Base-by-base conservation (phyloP, 345 rosid genomes). In the Ceriops zippeliana region DNA sequence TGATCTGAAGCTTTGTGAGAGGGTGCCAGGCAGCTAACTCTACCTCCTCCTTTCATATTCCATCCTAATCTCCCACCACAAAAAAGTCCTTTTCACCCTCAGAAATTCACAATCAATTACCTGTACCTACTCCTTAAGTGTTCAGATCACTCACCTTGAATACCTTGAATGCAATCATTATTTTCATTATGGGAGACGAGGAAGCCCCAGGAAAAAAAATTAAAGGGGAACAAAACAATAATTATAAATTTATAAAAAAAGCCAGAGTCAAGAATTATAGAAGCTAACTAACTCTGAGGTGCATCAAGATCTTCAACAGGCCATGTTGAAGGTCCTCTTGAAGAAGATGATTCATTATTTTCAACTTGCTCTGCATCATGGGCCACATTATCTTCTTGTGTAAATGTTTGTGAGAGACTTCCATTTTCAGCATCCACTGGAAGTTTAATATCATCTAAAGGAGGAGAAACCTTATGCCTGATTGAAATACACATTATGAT, bases 271-370 rank as follows among this genome's bases (percentile, higher is more conserved):
- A 75, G 68, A 54, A 16, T 49, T 27, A 52, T 5, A 22, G 57
- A 71, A 71, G 62, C 62, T 65, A 26, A 81, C 89, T 79, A 75
- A 95, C 99, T 83, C 77, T 85, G 81, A 7, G 98, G 98, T 27
- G 98, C 87, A 47, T 87, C 87, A 56, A 54, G 62, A 71, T 84
- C 78, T 74, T 87, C 93, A 69, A 79, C 81, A 71, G 79, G 85
- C 96, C 87, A 88, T 64, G 80, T 67, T 67, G 52, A 69, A 31
- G 82, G 61, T 70, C 63, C 74, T 63, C 69, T 68, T 46, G 87
- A 73, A 76, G 84, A 80, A 61, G 77, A 77, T 70, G 87, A 54
- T 11, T 46, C 77, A 19, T 58, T 51, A 74, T 62, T 67, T 61
- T 54, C 61, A 79, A 63, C 78, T 52, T 70, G 78, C 62, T 68